Evolutionary conservation across 2,329 filamentous ascomycete genomes (phyloP), one percentile per base, ranked within the genome.

Genomic region (Aureobasidium sp.): DNA sequence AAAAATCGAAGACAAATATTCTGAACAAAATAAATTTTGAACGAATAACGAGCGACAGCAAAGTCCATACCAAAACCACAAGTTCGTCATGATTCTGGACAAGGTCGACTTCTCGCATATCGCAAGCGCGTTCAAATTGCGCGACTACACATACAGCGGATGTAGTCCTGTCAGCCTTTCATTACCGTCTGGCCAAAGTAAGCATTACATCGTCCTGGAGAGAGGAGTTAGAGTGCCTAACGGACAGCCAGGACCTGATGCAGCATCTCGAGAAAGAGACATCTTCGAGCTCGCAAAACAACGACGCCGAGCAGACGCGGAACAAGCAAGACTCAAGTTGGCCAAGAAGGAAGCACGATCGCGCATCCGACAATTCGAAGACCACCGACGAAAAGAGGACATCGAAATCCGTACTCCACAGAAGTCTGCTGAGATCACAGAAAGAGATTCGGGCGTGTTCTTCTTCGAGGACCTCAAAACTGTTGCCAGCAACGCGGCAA

Each of bases 301-400:
- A 37, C 29, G 54, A 27, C 54, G 54, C 39, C 54, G 29, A 16
- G 30, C 30, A 11, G 54, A 58, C 7, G 41, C 32, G 29, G 41
- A 58, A 58, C 41, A 58, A 37, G 54, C 54, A 58, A 58, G 39
- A 29, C n/a, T 58, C 10, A 58, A 58, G 25, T 25, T 58, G 30
- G 41, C 42, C 21, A 47, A 58, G 32, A 45, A 47, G 11, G 54
- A 58, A 36, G 54, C 54, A 2, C 27, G 54, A n/a, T 37, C 42
- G n/a, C 54, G 54, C 6, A 58, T 58, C n/a, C 41, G 42, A 37
- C 54, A 47, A 11, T 47, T 45, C 15, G 42, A 47, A 10, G 54
- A 58, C 15, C 54, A 58, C 37, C 54, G 54, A 21, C 16, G 29
- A 15, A 34, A 47, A 3, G 16, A 47, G 37, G 54, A 47, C 42